Percentiles rank a stretch among this genome's conserved stretches.
phyloP scores from a whole-genome alignment of 352 stramenopile species.

The Sclerospora graminicola region DNA sequence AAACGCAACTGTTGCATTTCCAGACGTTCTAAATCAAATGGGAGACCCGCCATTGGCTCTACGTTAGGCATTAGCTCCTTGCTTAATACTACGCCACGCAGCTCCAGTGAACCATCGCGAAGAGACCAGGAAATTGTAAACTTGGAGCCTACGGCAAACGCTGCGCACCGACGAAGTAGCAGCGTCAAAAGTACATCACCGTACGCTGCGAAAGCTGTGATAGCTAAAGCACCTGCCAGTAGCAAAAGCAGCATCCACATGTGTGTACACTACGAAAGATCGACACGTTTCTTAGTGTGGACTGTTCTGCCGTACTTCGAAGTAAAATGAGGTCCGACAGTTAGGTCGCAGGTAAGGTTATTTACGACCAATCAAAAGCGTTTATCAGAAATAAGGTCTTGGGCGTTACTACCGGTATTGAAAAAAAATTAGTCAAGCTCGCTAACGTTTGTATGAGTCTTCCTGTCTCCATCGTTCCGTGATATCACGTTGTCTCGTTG shows the following conservation, averaged over 20 bases:
- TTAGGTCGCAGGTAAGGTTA: not conserved
- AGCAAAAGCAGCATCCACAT: conserved; percentile 26
- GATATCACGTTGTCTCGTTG: no score
- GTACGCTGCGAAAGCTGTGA: conserved; percentile 26
- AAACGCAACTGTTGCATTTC: conserved; percentile 43
- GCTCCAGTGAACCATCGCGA: conserved; percentile 40
- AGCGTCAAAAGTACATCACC: conserved; percentile 57
- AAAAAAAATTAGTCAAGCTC: not conserved
- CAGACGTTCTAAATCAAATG: conserved; percentile 53
- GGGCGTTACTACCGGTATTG: not conserved
- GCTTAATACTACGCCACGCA: conserved; percentile 44
- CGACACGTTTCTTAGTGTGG: not conserved
- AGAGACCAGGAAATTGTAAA: conserved; percentile 59
- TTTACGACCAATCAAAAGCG: conserved; percentile 12
- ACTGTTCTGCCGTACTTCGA: no score
- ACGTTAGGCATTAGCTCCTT: conserved; percentile 34
- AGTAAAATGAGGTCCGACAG: not conserved
- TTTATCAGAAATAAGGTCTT: not conserved
- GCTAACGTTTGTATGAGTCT: not conserved
- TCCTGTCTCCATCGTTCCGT: no score
- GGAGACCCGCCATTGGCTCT: conserved; percentile 46
- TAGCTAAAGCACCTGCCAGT: conserved; percentile 15
- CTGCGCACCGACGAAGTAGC: conserved; percentile 34
- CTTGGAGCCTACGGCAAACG: conserved; percentile 35
- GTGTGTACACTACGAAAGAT: conserved; percentile 1